Conservation (phyloP, 1,284 basidiomycete species). For the Leccinum fallax region DNA sequence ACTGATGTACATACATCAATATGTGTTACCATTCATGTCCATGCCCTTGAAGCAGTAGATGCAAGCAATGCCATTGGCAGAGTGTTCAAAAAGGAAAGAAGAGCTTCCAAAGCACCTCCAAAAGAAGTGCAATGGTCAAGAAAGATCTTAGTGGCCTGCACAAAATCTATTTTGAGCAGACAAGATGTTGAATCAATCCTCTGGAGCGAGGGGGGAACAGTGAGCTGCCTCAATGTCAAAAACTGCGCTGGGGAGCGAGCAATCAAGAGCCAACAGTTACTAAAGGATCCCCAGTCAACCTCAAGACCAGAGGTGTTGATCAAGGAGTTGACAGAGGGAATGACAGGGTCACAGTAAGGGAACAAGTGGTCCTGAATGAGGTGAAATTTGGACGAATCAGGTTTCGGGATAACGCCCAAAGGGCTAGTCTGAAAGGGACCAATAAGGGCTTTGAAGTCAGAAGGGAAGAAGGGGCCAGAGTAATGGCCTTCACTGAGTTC, state of each 20-base stretch:
- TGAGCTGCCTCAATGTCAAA: conserved; percentile 30
- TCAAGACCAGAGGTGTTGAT: conserved; percentile 28
- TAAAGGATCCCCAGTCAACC: conserved; percentile 37
- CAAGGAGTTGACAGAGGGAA: conserved; percentile 27
- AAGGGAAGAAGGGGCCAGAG: conserved; percentile 3
- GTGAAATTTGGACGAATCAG: conserved; percentile 7
- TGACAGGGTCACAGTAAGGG: conserved; percentile 3
- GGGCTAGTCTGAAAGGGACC: conserved; percentile 26
- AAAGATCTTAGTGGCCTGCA: background rate
- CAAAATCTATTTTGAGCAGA: conserved; percentile 22
- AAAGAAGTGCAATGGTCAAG: conserved; percentile 10
- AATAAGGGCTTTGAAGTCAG: conserved; percentile 7
- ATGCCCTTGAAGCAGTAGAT: background rate
- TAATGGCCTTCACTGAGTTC: background rate
- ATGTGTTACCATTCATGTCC: no score
- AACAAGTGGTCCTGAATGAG: conserved; percentile 29
- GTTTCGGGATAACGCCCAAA: conserved; percentile 27
- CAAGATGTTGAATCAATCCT: conserved; percentile 16
- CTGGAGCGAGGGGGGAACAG: conserved; percentile 14
- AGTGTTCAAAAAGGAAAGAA: background rate
- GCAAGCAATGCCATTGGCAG: background rate
- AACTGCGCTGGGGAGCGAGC: conserved; percentile 11
- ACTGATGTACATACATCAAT: no score
- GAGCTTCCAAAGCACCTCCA: background rate
- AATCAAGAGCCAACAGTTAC: conserved; percentile 14